phyloP scores from a whole-genome alignment of 805 yeast species.

The Schwanniomyces occidentalis region DNA sequence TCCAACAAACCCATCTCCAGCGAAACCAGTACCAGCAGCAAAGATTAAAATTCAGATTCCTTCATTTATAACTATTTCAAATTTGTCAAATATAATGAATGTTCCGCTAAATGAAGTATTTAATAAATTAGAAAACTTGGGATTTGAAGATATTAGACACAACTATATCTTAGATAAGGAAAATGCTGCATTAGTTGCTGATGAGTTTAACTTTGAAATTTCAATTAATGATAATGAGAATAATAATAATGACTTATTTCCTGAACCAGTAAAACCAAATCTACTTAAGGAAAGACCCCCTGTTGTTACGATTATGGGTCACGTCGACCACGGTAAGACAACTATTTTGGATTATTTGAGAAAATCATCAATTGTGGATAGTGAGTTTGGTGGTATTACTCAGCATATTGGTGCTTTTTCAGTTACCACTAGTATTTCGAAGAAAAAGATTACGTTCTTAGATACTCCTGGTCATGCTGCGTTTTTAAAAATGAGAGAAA shows the following conservation, averaged over 20 bases:
- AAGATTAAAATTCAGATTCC: slow-evolving; percentile 56
- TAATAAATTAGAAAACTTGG: slow-evolving; percentile 59
- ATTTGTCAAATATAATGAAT: slow-evolving; percentile 69
- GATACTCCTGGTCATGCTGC: slow-evolving; percentile 99
- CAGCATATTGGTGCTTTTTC: slow-evolving; percentile 98
- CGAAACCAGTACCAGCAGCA: background rate
- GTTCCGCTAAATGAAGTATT: slow-evolving; percentile 64
- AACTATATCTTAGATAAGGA: slow-evolving; percentile 84
- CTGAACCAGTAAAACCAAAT: slow-evolving; percentile 47
- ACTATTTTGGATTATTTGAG: slow-evolving; percentile 86
- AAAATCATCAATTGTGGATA: slow-evolving; percentile 77
- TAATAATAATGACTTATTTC: slow-evolving; percentile 59
- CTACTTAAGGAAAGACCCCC: slow-evolving; percentile 76
- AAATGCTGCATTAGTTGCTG: slow-evolving; percentile 82
- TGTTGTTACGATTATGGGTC: slow-evolving; percentile 97
- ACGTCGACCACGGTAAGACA: slow-evolving; percentile 98
- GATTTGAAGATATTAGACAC: slow-evolving; percentile 70
- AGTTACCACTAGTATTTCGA: slow-evolving; percentile 72
- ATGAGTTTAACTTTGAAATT: slow-evolving; percentile 78
- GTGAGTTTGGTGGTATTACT: slow-evolving; percentile 95
- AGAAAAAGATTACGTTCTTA: slow-evolving; percentile 78
- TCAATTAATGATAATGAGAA: slow-evolving; percentile 55
- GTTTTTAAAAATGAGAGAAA: slow-evolving; percentile 90
- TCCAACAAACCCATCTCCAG: slow-evolving; percentile 6
- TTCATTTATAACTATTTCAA: slow-evolving; percentile 73